Evolutionary conservation across 1,139 yeast species (phyloP).

Genomic region (Kodamaea ohmeri): DNA sequence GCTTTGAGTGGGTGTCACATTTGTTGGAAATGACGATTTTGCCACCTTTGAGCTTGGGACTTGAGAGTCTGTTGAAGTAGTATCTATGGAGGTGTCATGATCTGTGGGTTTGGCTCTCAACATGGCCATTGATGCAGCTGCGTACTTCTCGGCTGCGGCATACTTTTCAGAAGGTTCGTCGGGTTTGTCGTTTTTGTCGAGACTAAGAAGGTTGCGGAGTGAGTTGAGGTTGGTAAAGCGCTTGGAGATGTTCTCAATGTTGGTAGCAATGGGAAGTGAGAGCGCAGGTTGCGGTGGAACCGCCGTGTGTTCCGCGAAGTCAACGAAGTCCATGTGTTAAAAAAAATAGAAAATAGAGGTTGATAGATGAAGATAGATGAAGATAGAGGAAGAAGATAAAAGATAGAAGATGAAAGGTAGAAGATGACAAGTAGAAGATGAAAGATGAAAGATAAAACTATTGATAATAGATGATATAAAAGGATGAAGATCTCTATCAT

Average conservation of each 20-base stretch:
- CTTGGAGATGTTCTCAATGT: conserved; percentile 38
- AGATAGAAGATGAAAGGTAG: neutral
- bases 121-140: conserved; percentile 14
- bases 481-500: too few relatives aligned
- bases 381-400: conserved; percentile 3
- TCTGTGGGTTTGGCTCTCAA: conserved; percentile 9
- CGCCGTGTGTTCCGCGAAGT: conserved; percentile 33
- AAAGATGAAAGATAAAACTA: neutral
- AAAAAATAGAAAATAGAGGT: conserved; percentile 15
- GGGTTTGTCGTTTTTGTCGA: conserved; percentile 11
- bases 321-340: conserved; percentile 41
- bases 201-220: conserved; percentile 29
- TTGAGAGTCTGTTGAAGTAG: too few relatives aligned
- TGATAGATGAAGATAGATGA: conserved; percentile 20
- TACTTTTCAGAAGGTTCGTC: conserved; percentile 19
- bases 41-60: too few relatives aligned
- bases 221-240: conserved; percentile 35
- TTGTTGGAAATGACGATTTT: too few relatives aligned
- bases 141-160: conserved; percentile 16
- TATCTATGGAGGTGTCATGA: neutral
- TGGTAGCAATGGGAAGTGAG: conserved; percentile 41
- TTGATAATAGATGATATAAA: neutral
- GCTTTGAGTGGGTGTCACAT: too few relatives aligned
- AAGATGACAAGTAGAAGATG: neutral
- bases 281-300: conserved; percentile 50